phyloP scores from a whole-genome alignment of 768 basidiomycete genomes.

The Lactarius pseudohatsudake region DNA sequence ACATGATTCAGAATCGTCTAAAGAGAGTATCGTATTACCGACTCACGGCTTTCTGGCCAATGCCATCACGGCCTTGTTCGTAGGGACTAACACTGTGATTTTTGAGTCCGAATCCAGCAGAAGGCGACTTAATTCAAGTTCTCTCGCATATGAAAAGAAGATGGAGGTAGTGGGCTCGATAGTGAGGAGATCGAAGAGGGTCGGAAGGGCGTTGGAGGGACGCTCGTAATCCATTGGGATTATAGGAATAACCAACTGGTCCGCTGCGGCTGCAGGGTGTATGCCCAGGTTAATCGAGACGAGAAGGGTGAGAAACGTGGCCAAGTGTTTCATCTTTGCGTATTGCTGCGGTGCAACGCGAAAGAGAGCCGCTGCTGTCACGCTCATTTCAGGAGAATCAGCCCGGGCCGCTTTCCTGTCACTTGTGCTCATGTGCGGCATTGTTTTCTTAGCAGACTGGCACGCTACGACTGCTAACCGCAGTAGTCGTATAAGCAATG shows the following conservation, averaged over 20 bases:
- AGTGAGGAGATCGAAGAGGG: conserved; percentile 74
- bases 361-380: neutral
- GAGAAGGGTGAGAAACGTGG: conserved; percentile 12
- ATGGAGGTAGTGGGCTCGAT: conserved; percentile 75
- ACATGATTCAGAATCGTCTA: neutral
- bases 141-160: conserved; percentile 81
- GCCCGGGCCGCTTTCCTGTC: too few relatives aligned
- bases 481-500: conserved; percentile 22
- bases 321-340: conserved; percentile 14
- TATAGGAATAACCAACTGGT: conserved; percentile 14
- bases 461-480: conserved; percentile 16
- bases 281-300: conserved; percentile 7
- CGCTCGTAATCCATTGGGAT: conserved; percentile 7
- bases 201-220: conserved; percentile 39
- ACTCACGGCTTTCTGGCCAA: conserved; percentile 80
- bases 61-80: conserved; percentile 86
- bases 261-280: conserved; percentile 3
- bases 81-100: conserved; percentile 74
- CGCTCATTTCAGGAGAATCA: too few relatives aligned
- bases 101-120: conserved; percentile 40
- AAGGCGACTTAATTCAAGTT: conserved; percentile 56
- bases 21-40: too few relatives aligned
- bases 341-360: neutral
- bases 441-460: conserved; percentile 50
- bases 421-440: conserved; percentile 61